phyloP scores from a whole-genome alignment of 495 filamentous ascomycete genomes.

The Bacidia rubella region DNA sequence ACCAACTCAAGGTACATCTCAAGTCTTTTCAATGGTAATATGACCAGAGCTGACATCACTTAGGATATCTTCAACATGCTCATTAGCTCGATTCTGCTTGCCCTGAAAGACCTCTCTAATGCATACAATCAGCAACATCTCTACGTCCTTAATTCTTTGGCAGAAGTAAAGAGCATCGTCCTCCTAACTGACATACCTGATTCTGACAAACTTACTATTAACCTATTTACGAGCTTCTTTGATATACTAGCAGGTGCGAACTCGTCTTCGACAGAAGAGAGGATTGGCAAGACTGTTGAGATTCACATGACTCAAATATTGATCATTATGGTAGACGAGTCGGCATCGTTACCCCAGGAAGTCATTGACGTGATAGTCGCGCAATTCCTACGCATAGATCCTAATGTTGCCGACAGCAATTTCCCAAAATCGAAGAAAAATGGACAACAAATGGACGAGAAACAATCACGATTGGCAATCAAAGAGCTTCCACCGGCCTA shows the following conservation, averaged over 20 bases:
- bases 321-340: slow-evolving; percentile 76
- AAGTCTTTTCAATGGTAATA: background rate
- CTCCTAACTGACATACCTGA: slow-evolving; percentile 83
- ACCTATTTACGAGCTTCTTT: slow-evolving; percentile 78
- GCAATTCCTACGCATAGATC: slow-evolving; percentile 82
- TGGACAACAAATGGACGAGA: slow-evolving; percentile 44
- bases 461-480: slow-evolving; percentile 62
- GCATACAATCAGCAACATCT: slow-evolving; percentile 88
- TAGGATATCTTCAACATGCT: slow-evolving; percentile 92
- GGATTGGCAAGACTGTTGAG: slow-evolving; percentile 79
- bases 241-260: slow-evolving; percentile 75
- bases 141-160: slow-evolving; percentile 75
- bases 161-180: slow-evolving; percentile 86
- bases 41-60: slow-evolving; percentile 7
- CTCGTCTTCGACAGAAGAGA: slow-evolving; percentile 60
- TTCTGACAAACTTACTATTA: slow-evolving; percentile 57
- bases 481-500: slow-evolving; percentile 87
- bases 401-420: slow-evolving; percentile 35
- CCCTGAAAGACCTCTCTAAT: slow-evolving; percentile 74
- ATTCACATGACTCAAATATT: slow-evolving; percentile 81
- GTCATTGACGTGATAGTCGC: slow-evolving; percentile 91
- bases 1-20: slow-evolving; percentile 94
- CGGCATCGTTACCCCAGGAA: slow-evolving; percentile 58
- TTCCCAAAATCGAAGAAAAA: slow-evolving; percentile 44
- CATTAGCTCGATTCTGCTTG: slow-evolving; percentile 66